Evolutionary conservation across 768 basidiomycete genomes (phyloP).

Genomic region (Boletus vinaceobasis): DNA sequence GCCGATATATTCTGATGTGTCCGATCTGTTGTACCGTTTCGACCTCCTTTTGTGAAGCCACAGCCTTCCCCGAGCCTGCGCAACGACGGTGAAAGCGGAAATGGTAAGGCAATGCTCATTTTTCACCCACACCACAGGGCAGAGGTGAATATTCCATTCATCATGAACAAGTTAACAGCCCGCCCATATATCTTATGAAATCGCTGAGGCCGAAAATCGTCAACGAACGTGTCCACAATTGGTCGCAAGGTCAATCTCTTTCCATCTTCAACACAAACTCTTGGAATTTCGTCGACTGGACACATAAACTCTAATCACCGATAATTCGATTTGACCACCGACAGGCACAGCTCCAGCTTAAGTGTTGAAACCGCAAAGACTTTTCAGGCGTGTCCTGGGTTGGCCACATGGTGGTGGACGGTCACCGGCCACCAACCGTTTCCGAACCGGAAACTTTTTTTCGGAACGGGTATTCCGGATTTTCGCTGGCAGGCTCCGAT

Average conservation of each 20-base stretch:
- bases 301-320: neutral
- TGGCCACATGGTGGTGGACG: neutral
- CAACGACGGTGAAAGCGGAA: neutral
- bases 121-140: neutral
- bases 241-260: neutral
- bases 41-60: neutral
- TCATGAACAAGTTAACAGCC: neutral
- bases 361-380: neutral
- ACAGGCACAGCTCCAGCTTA: neutral
- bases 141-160: neutral
- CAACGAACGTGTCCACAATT: neutral
- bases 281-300: neutral
- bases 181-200: too few relatives aligned
- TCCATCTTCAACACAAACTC: neutral
- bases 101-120: neutral
- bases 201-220: neutral
- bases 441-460: neutral
- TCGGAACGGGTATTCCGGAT: neutral
- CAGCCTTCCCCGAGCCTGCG: neutral
- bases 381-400: neutral
- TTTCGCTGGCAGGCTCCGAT: neutral
- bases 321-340: neutral
- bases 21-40: constrained; percentile 1
- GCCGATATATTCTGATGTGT: constrained; percentile 32
- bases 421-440: neutral